These are phyloP conservation scores for Globisporangium abappressorium DNA, from an alignment of 352 stramenopile species.

Conservation along the genomic window DNA sequence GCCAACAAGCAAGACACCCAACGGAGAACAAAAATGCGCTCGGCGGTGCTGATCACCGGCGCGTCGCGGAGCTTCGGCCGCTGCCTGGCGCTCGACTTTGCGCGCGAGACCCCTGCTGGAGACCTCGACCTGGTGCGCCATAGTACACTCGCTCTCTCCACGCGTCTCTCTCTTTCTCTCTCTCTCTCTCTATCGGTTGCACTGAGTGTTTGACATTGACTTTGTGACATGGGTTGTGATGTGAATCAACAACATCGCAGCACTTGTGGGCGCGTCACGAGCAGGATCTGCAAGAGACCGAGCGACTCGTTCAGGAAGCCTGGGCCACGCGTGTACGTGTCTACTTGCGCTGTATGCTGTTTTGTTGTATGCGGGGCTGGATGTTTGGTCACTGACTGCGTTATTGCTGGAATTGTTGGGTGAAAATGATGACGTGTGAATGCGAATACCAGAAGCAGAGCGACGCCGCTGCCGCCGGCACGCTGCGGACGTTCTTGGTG, in stretches of 20 bases:
- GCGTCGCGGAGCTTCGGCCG: constrained; percentile 84
- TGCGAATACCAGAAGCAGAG: constrained; percentile 4
- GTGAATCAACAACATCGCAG: constrained; percentile 20
- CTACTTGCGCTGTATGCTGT: neutral
- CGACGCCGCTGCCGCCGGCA: constrained; percentile 2
- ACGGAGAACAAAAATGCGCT: constrained; percentile 1
- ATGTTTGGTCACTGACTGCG: neutral
- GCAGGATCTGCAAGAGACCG: constrained; percentile 51
- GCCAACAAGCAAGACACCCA: neutral
- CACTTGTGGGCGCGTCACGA: constrained; percentile 55
- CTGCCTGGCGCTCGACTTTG: constrained; percentile 70
- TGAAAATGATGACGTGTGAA: neutral
- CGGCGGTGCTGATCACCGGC: constrained; percentile 71
- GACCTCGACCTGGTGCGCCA: constrained; percentile 50
- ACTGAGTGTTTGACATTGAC: neutral
- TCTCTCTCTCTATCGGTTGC: neutral
- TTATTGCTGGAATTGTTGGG: neutral
- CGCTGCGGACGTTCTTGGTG: constrained; percentile 33
- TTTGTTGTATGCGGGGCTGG: neutral
- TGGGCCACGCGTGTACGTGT: constrained; percentile 25
- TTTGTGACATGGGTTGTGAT: neutral
- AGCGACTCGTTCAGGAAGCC: constrained; percentile 30
- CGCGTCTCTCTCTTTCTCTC: neutral
- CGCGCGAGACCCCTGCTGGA: constrained; percentile 26
- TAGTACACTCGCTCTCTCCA: neutral